Percentiles rank a stretch among this genome's conserved stretches.
These are phyloP conservation scores for Suillus sp. DNA, from an alignment of 768 basidiomycete species.

Conservation along the genomic window DNA sequence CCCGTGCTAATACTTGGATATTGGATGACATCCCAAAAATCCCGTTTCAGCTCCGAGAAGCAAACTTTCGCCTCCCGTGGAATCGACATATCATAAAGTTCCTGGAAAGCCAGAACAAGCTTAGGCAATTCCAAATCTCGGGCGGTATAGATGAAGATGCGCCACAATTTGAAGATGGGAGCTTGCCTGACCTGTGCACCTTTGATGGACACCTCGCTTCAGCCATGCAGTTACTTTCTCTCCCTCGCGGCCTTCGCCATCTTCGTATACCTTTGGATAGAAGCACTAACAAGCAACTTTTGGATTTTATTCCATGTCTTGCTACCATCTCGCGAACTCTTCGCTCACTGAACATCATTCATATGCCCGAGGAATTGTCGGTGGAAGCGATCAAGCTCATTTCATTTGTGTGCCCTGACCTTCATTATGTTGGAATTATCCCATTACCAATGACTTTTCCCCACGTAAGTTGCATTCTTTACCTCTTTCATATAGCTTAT, in stretches of 20 bases:
- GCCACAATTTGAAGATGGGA: conserved; percentile 30
- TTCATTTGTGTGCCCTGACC: conserved; percentile 34
- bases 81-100: conserved; percentile 49
- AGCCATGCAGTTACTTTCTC: conserved; percentile 40
- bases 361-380: conserved; percentile 36
- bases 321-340: conserved; percentile 31
- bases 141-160: conserved; percentile 29
- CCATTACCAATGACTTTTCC: conserved; percentile 34
- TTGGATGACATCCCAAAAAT: conserved; percentile 41
- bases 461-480: conserved; percentile 35
- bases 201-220: conserved; percentile 50
- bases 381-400: conserved; percentile 35
- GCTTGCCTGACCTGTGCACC: conserved; percentile 42
- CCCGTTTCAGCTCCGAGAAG: conserved; percentile 51
- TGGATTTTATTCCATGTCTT: conserved; percentile 37
- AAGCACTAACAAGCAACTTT: conserved; percentile 33
- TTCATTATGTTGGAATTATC: conserved; percentile 43
- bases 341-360: conserved; percentile 39
- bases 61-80: conserved; percentile 52
- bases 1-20: conserved; percentile 46
- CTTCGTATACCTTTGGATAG: conserved; percentile 47
- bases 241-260: conserved; percentile 43
- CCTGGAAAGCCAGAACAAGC: conserved; percentile 46
- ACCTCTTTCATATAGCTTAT: conserved; percentile 11
- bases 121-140: conserved; percentile 40